A percentile compares a stretch with the other conserved stretches of the same genome.
Evolutionary conservation across 768 basidiomycete genomes (phyloP).

Genomic region (Mrakia blollopis): DNA sequence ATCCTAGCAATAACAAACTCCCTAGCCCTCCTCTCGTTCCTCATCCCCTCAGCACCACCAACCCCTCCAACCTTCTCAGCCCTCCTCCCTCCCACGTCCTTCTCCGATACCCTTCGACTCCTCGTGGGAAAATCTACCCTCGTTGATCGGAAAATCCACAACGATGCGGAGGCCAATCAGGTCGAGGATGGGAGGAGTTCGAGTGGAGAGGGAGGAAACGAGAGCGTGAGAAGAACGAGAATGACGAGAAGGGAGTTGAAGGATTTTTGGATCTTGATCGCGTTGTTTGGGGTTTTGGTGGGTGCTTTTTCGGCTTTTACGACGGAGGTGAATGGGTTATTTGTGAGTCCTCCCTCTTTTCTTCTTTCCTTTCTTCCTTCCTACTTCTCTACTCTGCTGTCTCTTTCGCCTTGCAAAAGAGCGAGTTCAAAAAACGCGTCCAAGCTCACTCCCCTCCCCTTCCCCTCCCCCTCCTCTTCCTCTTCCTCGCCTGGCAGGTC

Average conservation of each 20-base stretch:
- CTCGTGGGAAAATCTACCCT: slow-evolving; percentile 41
- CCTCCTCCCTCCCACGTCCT: slow-evolving; percentile 27
- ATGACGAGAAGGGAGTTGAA: slow-evolving; percentile 65
- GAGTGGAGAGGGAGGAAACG: slow-evolving; percentile 37
- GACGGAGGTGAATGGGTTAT: slow-evolving; percentile 12
- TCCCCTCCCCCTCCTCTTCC: not conserved
- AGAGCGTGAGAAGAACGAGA: slow-evolving; percentile 46
- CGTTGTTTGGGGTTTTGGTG: slow-evolving; percentile 62
- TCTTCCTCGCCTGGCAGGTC: not conserved
- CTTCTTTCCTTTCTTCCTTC: not conserved
- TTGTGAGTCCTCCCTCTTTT: not conserved
- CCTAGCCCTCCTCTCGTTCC: slow-evolving; percentile 55
- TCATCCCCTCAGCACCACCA: slow-evolving; percentile 61
- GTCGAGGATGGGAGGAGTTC: slow-evolving; percentile 27
- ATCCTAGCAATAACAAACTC: slow-evolving; percentile 30
- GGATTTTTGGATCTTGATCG: slow-evolving; percentile 60
- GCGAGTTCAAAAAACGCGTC: too few relatives aligned
- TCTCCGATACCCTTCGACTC: slow-evolving; percentile 33
- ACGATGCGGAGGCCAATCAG: not conserved
- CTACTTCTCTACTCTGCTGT: too few relatives aligned
- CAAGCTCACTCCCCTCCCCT: not conserved
- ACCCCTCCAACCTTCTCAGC: slow-evolving; percentile 38
- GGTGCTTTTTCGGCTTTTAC: slow-evolving; percentile 53
- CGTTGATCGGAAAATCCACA: not conserved
- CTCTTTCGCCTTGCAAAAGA: too few relatives aligned